phyloP scores from a whole-genome alignment of 345 rosid species.

The Microcos paniculata region DNA sequence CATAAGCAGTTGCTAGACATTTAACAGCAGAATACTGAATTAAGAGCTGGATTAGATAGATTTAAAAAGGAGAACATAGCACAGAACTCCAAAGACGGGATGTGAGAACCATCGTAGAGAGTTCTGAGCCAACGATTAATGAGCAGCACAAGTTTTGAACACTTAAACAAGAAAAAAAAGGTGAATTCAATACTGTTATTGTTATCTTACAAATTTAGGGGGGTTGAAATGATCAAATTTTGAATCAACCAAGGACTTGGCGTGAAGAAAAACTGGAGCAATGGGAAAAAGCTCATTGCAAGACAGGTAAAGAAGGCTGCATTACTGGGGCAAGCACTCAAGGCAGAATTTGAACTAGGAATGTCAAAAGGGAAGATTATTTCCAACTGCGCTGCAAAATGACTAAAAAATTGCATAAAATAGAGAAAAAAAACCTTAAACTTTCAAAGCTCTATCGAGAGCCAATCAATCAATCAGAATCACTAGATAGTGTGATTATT shows the following conservation, averaged over 20 bases:
- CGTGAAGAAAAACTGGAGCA: constrained; percentile 9
- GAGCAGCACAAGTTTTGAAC: neutral
- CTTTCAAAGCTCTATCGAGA: neutral
- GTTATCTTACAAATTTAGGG: constrained; percentile 7
- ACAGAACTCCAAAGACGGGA: neutral
- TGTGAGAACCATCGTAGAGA: neutral
- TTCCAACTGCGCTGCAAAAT: neutral
- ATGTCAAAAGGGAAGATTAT: neutral
- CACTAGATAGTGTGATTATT: neutral
- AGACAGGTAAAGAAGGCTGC: constrained; percentile 11
- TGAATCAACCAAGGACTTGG: neutral
- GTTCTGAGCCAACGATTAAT: neutral
- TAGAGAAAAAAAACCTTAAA: neutral
- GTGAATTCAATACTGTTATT: neutral
- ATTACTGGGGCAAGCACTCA: neutral
- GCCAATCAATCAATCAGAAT: neutral
- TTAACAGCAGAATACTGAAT: neutral
- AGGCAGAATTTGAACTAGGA: neutral
- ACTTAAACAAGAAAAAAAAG: neutral
- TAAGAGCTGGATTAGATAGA: neutral
- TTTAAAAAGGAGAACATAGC: neutral
- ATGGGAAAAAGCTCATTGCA: neutral
- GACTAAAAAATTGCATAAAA: neutral
- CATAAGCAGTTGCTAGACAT: neutral
- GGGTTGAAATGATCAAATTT: constrained; percentile 4